phyloP scores from a whole-genome alignment of 176 grass and related monocot genomes.

The Carex scoparia region DNA sequence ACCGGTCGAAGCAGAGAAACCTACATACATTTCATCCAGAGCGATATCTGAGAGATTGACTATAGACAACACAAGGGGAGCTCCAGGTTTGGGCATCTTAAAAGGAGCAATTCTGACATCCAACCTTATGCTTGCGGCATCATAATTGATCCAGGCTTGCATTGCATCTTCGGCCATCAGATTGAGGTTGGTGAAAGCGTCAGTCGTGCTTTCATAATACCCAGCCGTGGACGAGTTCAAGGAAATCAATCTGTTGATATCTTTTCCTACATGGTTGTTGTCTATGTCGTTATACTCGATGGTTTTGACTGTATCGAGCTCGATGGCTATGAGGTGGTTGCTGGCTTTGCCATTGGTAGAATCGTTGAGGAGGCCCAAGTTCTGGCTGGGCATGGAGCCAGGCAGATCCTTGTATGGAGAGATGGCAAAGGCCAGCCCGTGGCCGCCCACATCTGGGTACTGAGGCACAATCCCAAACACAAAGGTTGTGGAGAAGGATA shows the following conservation, averaged over 20 bases:
- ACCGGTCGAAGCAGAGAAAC: slow-evolving; percentile 51
- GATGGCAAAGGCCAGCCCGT: slow-evolving; percentile 44
- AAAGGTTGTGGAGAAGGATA: slow-evolving; percentile 56
- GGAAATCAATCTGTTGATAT: slow-evolving; percentile 40
- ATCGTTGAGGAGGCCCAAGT: slow-evolving; percentile 43
- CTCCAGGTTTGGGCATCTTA: slow-evolving; percentile 21
- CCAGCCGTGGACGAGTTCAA: slow-evolving; percentile 19
- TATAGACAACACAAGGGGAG: slow-evolving; percentile 22
- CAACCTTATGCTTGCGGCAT: not conserved
- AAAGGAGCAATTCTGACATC: slow-evolving; percentile 39
- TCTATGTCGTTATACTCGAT: slow-evolving; percentile 45
- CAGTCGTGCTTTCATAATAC: slow-evolving; percentile 20
- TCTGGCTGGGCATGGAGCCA: slow-evolving; percentile 28
- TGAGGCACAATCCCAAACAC: slow-evolving; percentile 44
- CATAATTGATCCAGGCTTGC: slow-evolving; percentile 53
- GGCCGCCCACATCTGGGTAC: slow-evolving; percentile 35
- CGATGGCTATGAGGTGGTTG: slow-evolving; percentile 47
- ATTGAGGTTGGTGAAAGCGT: slow-evolving; percentile 21
- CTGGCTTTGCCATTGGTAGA: slow-evolving; percentile 23
- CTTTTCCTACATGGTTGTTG: slow-evolving; percentile 52
- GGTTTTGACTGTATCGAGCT: slow-evolving; percentile 51
- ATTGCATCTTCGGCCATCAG: slow-evolving; percentile 30
- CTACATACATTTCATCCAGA: slow-evolving; percentile 24
- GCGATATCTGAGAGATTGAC: slow-evolving; percentile 33
- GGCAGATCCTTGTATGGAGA: slow-evolving; percentile 33